Evolutionary conservation across 495 filamentous ascomycete genomes (phyloP).

Genomic region (Penicillium ochrochloron): DNA sequence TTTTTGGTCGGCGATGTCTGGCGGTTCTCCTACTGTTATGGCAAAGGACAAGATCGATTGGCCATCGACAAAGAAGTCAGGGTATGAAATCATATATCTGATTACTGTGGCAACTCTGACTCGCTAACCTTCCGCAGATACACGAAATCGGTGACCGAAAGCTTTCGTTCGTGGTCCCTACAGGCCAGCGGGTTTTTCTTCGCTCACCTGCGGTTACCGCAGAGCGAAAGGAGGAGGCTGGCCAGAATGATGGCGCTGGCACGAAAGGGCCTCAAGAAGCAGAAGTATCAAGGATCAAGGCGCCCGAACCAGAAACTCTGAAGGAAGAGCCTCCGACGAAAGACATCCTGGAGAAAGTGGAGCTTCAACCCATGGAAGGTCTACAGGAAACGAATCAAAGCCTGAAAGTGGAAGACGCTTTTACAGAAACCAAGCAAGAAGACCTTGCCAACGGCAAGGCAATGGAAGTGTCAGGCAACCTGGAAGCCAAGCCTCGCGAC

Average conservation of each 20-base stretch:
- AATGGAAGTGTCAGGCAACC: not conserved
- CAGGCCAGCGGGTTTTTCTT: conserved; percentile 49
- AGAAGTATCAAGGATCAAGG: not conserved
- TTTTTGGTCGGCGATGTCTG: conserved; percentile 58
- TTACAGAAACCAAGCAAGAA: not conserved
- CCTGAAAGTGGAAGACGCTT: not conserved
- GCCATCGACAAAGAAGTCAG: conserved; percentile 55
- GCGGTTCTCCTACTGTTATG: conserved; percentile 44
- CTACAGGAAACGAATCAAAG: not conserved
- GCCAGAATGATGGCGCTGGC: not conserved
- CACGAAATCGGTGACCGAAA: conserved; percentile 36
- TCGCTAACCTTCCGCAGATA: conserved; percentile 36
- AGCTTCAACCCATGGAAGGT: not conserved
- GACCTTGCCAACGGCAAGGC: not conserved
- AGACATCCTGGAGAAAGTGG: not conserved
- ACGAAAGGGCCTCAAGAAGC: not conserved
- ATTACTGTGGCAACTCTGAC: not conserved
- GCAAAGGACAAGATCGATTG: conserved; percentile 32
- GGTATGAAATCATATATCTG: conserved; percentile 31
- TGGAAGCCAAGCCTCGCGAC: not conserved
- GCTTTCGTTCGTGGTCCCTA: conserved; percentile 51
- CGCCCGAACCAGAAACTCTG: not conserved
- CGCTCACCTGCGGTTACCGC: conserved; percentile 11
- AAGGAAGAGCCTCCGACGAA: not conserved
- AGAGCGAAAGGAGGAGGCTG: not conserved